Conservation (phyloP, 768 basidiomycete species). For the Phanerochaete carnosa region DNA sequence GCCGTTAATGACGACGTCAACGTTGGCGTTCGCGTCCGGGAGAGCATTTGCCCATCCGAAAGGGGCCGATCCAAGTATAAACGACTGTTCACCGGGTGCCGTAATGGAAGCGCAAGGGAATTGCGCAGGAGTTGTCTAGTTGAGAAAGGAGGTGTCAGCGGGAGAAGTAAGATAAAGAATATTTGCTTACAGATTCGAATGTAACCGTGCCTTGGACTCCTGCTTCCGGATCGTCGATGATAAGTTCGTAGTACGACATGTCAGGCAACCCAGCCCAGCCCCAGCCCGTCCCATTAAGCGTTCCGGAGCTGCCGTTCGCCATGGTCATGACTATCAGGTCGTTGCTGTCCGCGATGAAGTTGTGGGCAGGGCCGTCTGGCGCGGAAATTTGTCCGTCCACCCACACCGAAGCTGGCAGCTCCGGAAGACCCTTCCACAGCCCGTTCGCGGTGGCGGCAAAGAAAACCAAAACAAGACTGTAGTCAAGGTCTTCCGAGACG, state of each 20-base stretch:
- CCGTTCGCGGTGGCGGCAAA: background rate
- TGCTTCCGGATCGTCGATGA: conserved; percentile 3
- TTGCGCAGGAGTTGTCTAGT: conserved; percentile 9
- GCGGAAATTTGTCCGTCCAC: background rate
- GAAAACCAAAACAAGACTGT: conserved; percentile 4
- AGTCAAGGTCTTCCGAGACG: conserved; percentile 2
- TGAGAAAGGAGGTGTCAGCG: background rate
- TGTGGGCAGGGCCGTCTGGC: conserved; percentile 3
- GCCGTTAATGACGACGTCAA: conserved; percentile 7
- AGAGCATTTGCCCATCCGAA: conserved; percentile 13
- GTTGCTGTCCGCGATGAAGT: background rate
- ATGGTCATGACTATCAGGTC: conserved; percentile 1
- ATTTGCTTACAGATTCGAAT: conserved; percentile 9
- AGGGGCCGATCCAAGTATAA: background rate
- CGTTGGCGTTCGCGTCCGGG: conserved; percentile 8
- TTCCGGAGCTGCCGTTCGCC: conserved; percentile 5
- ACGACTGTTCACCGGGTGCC: background rate
- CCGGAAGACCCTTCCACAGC: background rate
- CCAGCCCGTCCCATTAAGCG: background rate
- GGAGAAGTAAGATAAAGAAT: no score
- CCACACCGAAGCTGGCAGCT: background rate
- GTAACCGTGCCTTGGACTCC: conserved; percentile 7
- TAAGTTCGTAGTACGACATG: conserved; percentile 7
- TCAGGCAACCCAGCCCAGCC: conserved; percentile 7
- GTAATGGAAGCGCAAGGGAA: conserved; percentile 7